phyloP scores from a whole-genome alignment of 495 filamentous ascomycete genomes.

The Penicillium psychrofluorescens region DNA sequence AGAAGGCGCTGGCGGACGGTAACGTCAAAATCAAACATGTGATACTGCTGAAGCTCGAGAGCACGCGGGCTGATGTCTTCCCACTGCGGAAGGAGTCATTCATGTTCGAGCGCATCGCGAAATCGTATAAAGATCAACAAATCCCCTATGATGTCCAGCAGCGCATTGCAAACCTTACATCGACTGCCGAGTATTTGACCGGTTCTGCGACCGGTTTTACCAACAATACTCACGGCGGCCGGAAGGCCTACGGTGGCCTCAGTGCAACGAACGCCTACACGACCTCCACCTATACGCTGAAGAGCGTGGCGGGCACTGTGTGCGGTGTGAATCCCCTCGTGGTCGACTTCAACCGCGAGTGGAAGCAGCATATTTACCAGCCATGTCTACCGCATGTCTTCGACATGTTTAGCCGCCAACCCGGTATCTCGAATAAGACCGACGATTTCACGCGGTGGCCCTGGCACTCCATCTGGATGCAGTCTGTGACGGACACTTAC shows the following conservation, averaged over 20 bases:
- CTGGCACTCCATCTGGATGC: conserved; percentile 34
- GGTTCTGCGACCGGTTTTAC: conserved; percentile 13
- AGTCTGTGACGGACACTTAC: conserved; percentile 29
- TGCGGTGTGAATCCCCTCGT: conserved; percentile 26
- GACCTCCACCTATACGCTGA: conserved; percentile 23
- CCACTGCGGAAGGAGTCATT: conserved; percentile 22
- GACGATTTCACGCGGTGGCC: conserved; percentile 22
- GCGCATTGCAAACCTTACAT: conserved; percentile 25
- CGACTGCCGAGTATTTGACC: conserved; percentile 18
- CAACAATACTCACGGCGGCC: background rate
- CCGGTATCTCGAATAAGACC: conserved; percentile 20
- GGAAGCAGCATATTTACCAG: conserved; percentile 31
- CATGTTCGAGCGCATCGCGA: conserved; percentile 15
- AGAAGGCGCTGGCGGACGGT: background rate
- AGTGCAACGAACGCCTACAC: conserved; percentile 20
- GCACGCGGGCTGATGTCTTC: conserved; percentile 32
- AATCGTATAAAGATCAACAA: conserved; percentile 13
- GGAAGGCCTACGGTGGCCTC: conserved; percentile 21
- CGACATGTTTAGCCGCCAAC: conserved; percentile 24
- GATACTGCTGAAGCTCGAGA: conserved; percentile 29
- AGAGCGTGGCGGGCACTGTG: conserved; percentile 21
- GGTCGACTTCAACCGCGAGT: conserved; percentile 27
- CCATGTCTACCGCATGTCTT: conserved; percentile 35
- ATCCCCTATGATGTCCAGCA: conserved; percentile 18
- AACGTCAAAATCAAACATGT: conserved; percentile 30